phyloP scores from a whole-genome alignment of 2,329 filamentous ascomycete species.

The Cryphonectria nitschkei region DNA sequence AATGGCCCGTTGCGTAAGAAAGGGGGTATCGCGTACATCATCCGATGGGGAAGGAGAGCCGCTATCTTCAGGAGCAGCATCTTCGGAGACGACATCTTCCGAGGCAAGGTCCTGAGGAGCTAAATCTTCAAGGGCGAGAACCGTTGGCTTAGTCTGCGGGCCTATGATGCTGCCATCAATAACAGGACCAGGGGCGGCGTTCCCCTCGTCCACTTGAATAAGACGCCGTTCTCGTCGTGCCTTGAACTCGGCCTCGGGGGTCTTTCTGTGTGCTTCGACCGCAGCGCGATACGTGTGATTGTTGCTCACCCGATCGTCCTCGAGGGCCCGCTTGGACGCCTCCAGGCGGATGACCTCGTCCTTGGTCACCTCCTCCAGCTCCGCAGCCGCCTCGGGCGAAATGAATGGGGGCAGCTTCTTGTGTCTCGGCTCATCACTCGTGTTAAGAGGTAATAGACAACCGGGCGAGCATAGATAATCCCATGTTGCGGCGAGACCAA shows the following conservation, averaged over 20 bases:
- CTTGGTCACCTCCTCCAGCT: constrained; percentile 15
- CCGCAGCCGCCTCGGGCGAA: constrained; percentile 41
- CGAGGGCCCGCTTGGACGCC: constrained; percentile 68
- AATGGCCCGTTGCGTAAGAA: constrained; percentile 70
- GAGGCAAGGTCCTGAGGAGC: not conserved
- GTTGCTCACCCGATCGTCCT: constrained; percentile 69
- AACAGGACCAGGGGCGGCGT: constrained; percentile 18
- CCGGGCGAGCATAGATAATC: constrained; percentile 69
- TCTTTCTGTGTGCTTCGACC: constrained; percentile 62
- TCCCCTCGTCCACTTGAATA: constrained; percentile 28
- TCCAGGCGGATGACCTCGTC: constrained; percentile 66
- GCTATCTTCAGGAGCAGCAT: too few species aligned
- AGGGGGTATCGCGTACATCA: constrained; percentile 71
- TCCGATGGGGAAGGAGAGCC: constrained; percentile 50
- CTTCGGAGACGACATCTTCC: too few species aligned
- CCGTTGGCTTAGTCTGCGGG: not conserved
- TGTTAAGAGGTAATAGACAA: constrained; percentile 43
- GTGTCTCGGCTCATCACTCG: constrained; percentile 15
- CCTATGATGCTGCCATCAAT: constrained; percentile 15
- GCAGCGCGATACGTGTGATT: constrained; percentile 68
- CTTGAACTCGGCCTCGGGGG: constrained; percentile 57
- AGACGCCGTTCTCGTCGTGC: constrained; percentile 24
- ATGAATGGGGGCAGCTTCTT: constrained; percentile 32
- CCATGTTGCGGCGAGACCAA: constrained; percentile 68
- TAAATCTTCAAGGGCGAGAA: constrained; percentile 5